Evolutionary conservation across 192 early-diverging fungal genomes (phyloP).

Genomic region (Mortierella claussenii): DNA sequence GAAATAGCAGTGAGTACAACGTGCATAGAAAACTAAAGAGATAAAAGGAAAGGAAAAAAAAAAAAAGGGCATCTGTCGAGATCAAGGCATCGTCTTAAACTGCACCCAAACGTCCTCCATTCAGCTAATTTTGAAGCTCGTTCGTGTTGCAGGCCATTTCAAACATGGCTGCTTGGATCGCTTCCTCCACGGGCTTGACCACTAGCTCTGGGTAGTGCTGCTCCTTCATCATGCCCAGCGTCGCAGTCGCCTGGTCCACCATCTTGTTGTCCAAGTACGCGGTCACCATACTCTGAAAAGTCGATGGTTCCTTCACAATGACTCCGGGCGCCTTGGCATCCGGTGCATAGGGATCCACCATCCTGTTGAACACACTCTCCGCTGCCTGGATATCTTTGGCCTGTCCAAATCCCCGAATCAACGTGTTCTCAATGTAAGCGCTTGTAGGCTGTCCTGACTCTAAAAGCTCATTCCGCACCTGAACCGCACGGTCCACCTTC

Average conservation of each 20-base stretch:
- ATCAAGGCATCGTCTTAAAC: too few relatives aligned
- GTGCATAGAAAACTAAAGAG: too few relatives aligned
- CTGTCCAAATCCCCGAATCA: slow-evolving; percentile 67
- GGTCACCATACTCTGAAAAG: slow-evolving; percentile 68
- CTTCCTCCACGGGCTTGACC: slow-evolving; percentile 49
- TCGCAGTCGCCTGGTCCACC: slow-evolving; percentile 46
- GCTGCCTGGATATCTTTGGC: slow-evolving; percentile 52
- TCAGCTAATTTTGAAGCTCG: not conserved
- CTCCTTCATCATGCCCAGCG: slow-evolving; percentile 30
- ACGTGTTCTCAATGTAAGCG: slow-evolving; percentile 67
- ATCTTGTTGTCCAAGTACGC: slow-evolving; percentile 59
- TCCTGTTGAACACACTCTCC: slow-evolving; percentile 57
- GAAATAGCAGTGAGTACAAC: too few relatives aligned
- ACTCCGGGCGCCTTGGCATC: slow-evolving; percentile 7
- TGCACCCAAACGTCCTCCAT: too few relatives aligned
- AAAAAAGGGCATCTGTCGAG: not conserved
- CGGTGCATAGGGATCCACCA: slow-evolving; percentile 55
- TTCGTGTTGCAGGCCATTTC: not conserved
- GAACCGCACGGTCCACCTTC: slow-evolving; percentile 53
- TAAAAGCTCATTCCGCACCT: slow-evolving; percentile 57
- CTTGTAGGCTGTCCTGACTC: slow-evolving; percentile 50
- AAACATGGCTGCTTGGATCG: slow-evolving; percentile 13
- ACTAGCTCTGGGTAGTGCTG: slow-evolving; percentile 48
- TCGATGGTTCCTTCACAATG: slow-evolving; percentile 66
- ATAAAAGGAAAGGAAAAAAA: not conserved